Conservation (phyloP, 148 eudicot species). For the Simmondsia chinensis region DNA sequence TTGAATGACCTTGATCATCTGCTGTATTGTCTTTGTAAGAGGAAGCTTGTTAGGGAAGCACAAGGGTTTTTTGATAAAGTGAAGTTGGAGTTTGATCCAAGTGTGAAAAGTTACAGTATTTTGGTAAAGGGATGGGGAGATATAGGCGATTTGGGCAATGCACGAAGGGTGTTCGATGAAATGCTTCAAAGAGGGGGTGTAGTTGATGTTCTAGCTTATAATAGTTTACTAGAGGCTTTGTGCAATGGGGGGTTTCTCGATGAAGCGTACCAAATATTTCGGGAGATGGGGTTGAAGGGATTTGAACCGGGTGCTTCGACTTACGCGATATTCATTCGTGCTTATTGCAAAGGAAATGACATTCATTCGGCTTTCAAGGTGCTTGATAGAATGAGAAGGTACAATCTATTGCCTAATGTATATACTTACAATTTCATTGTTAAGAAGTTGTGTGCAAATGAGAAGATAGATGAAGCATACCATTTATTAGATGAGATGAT, state of each 20-base stretch:
- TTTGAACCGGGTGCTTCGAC: constrained; percentile 60
- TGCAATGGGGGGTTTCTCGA: constrained; percentile 56
- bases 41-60: constrained; percentile 45
- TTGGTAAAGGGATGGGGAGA: constrained; percentile 69
- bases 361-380: constrained; percentile 52
- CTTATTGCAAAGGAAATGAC: constrained; percentile 51
- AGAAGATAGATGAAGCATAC: constrained; percentile 58
- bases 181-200: constrained; percentile 54
- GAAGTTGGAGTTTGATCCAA: constrained; percentile 23
- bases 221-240: constrained; percentile 53
- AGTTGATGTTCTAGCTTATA: constrained; percentile 67
- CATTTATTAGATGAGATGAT: constrained; percentile 65
- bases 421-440: constrained; percentile 62
- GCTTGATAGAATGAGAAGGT: constrained; percentile 67
- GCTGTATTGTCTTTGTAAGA: constrained; percentile 50
- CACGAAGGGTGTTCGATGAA: constrained; percentile 63
- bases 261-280: constrained; percentile 52
- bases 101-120: constrained; percentile 55
- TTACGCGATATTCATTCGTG: constrained; percentile 67
- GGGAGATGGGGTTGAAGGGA: constrained; percentile 42
- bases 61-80: constrained; percentile 58
- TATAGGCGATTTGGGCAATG: constrained; percentile 29
- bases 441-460: constrained; percentile 43
- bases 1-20: constrained; percentile 54
- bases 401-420: constrained; percentile 59